Evolutionary conservation across 305 asterid species (phyloP).

Genomic region (Solanum hybrid): DNA sequence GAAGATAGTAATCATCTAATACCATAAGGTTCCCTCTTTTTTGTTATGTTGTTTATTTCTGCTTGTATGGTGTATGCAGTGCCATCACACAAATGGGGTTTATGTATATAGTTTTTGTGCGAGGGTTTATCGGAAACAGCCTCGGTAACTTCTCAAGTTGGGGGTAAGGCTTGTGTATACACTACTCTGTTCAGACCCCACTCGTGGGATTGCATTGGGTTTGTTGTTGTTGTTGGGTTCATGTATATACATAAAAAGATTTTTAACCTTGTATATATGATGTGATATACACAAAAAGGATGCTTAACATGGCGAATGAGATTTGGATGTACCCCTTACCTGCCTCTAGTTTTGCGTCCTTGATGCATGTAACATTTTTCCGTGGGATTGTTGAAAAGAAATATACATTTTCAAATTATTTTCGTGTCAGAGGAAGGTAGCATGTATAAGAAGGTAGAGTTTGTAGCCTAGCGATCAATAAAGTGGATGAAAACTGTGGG

Average conservation of each 20-base stretch:
- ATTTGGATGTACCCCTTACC: neutral
- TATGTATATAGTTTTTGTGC: neutral
- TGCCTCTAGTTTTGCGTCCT: neutral
- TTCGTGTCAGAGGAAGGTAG: neutral
- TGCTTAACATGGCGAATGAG: neutral
- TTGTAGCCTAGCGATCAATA: neutral
- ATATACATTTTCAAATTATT: neutral
- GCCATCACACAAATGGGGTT: neutral
- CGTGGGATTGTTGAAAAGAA: neutral
- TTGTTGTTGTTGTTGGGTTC: neutral
- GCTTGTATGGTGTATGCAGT: neutral
- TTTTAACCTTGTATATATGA: neutral
- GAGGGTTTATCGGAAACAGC: neutral
- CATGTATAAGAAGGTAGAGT: neutral
- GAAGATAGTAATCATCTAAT: conserved; percentile 24
- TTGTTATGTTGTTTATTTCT: neutral
- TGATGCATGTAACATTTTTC: neutral
- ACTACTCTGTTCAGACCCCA: neutral
- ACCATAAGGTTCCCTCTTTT: conserved; percentile 11
- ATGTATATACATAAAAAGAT: neutral
- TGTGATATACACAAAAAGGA: neutral
- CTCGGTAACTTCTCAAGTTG: neutral
- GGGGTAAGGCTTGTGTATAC: neutral
- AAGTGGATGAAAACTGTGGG: neutral
- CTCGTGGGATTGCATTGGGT: neutral